Conservation (phyloP, 2,329 filamentous ascomycete species). For the Diplodia sapinea region DNA sequence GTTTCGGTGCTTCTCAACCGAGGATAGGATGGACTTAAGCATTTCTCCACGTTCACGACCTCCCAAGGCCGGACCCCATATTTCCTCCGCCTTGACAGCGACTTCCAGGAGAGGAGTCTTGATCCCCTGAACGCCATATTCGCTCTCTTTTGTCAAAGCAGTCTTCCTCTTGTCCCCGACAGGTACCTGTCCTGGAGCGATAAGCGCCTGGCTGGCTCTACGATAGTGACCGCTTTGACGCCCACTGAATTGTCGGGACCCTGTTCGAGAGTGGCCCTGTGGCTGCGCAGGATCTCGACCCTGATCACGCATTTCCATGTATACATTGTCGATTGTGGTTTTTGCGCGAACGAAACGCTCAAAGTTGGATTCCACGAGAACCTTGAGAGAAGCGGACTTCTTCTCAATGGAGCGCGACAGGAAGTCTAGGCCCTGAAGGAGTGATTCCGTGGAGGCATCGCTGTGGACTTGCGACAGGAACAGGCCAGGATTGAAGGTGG, state of each 20-base stretch:
- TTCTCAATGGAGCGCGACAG: slow-evolving; percentile 93
- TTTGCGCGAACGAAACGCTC: slow-evolving; percentile 98
- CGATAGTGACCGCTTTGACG: slow-evolving; percentile 54
- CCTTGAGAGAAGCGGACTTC: slow-evolving; percentile 95
- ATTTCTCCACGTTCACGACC: slow-evolving; percentile 90
- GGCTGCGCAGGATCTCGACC: slow-evolving; percentile 57
- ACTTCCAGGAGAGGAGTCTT: slow-evolving; percentile 87
- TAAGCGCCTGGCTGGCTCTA: slow-evolving; percentile 49
- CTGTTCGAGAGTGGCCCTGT: slow-evolving; percentile 49
- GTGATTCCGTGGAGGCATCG: slow-evolving; percentile 78
- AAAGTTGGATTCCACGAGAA: slow-evolving; percentile 96
- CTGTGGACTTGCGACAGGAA: slow-evolving; percentile 94
- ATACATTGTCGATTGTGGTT: slow-evolving; percentile 97
- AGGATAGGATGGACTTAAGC: slow-evolving; percentile 76
- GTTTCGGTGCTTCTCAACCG: slow-evolving; percentile 78
- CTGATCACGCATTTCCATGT: slow-evolving; percentile 89
- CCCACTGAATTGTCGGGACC: slow-evolving; percentile 63
- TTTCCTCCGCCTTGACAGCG: slow-evolving; percentile 91
- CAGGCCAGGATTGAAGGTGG: slow-evolving; percentile 88
- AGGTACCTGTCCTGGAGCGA: slow-evolving; percentile 40
- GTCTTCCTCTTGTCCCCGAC: slow-evolving; percentile 76
- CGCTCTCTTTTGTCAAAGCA: slow-evolving; percentile 85
- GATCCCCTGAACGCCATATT: slow-evolving; percentile 61
- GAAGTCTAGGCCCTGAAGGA: slow-evolving; percentile 82
- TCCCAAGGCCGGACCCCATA: slow-evolving; percentile 93